Evolutionary conservation across 2,329 filamentous ascomycete genomes (phyloP), one percentile per base, ranked within the genome.

Genomic region (Aspergillus sergii): DNA sequence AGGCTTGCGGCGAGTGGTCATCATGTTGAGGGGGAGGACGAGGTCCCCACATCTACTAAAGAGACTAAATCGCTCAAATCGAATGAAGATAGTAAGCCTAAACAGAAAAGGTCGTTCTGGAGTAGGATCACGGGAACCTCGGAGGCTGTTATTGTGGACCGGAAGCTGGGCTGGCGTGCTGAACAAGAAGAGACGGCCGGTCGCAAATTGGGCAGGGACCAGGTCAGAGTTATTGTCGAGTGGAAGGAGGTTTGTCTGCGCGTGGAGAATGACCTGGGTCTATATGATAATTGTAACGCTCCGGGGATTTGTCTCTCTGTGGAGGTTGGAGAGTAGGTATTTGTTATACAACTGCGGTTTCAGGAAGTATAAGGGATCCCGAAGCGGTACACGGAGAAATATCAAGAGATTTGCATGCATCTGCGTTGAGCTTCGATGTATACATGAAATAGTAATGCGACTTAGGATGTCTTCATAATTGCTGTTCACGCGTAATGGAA

Each of bases 211-310:
- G 5, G 8, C 10, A 55, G 30, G 21, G 51, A 55, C 36, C 32
- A 55, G 34, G 51, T 39, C 16, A 21, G 51, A 11, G 51, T 9
- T 55, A 10, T 4, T 8, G 51, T 55, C 3, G 51, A 36, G 32
- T 55, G 51, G 51, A 54, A 55, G 21, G 51, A 55, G 51, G 51
- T 55, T 39, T 55, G 51, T 26, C n/a, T 55, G 32, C 30, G 51
- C 2, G 51, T 55, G n/a, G 32, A 55, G 51, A 55, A 26, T 28
- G 51, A 39, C 6, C 12, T 55, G 32, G 34, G 51, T 9, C n/a
- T 55, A 19, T 55, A 36, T 16, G 51, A 41, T 21, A 55, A 55
- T 39, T 55, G 51, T 19, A 23, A 55, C 16, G 32, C 34, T 12
- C 51, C 51, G 32, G 51, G 51, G 11, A 55, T 55, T 19, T 26